Percentiles rank a stretch among this genome's conserved stretches.
phyloP scores from a whole-genome alignment of 2,329 filamentous ascomycete genomes.

The Thermomyces lanuginosus region DNA sequence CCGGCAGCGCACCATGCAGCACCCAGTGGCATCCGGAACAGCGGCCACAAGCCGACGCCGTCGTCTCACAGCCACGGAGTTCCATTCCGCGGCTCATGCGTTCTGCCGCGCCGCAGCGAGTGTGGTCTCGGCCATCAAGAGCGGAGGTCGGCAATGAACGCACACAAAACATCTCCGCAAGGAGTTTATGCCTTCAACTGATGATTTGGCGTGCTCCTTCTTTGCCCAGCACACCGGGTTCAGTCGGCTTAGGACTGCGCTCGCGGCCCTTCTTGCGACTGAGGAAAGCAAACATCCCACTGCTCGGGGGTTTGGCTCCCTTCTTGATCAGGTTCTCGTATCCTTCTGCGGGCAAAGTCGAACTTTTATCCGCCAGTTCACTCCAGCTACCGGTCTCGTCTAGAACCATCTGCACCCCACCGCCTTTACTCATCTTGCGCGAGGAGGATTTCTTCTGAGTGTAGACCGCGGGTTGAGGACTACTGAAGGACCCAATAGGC shows the following conservation, averaged over 20 bases:
- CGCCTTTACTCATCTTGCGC: conserved; percentile 58
- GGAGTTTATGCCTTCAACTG: conserved; percentile 31
- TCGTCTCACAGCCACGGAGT: too few species aligned
- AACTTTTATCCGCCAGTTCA: conserved; percentile 70
- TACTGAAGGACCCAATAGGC: conserved; percentile 27
- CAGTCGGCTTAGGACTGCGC: conserved; percentile 84
- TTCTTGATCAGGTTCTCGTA: conserved; percentile 22
- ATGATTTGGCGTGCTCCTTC: conserved; percentile 78
- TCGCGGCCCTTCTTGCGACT: conserved; percentile 78
- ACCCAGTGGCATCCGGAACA: too few species aligned
- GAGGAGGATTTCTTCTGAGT: conserved; percentile 45
- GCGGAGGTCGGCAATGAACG: too few species aligned
- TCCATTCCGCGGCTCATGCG: too few species aligned
- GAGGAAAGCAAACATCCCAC: conserved; percentile 80
- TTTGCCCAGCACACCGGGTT: conserved; percentile 84
- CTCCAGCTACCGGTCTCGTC: conserved; percentile 85
- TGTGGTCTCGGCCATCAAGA: too few species aligned
- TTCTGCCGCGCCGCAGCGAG: too few species aligned
- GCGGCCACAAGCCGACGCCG: too few species aligned
- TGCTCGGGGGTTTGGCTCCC: conserved; percentile 33
- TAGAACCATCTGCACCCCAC: conserved; percentile 79
- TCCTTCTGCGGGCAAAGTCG: conserved; percentile 54
- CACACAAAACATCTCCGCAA: too few species aligned
- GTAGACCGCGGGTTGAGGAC: conserved; percentile 28
- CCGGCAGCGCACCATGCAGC: too few species aligned